Percentiles rank a stretch among this genome's conserved stretches.
phyloP scores from a whole-genome alignment of 352 stramenopile genomes.

The Globisporangium canariense region DNA sequence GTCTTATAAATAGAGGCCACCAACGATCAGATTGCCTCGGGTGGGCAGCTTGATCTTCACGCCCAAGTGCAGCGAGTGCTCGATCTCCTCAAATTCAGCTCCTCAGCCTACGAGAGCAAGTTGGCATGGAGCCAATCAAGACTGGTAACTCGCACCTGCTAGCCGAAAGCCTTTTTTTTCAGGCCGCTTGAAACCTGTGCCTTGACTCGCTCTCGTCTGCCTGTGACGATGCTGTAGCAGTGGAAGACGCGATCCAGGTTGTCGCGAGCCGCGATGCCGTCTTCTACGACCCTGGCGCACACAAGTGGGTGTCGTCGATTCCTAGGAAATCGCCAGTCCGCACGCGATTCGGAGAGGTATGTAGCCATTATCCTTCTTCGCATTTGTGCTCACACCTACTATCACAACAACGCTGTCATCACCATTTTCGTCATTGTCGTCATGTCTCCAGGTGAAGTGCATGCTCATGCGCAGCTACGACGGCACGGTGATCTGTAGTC shows the following conservation, averaged over 20 bases:
- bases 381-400: neutral
- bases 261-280: constrained; percentile 48
- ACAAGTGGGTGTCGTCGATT: constrained; percentile 42
- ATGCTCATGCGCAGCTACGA: constrained; percentile 41
- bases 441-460: constrained; percentile 27
- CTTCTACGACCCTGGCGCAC: constrained; percentile 38
- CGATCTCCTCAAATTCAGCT: neutral
- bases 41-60: neutral
- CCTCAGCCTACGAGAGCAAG: neutral
- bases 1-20: constrained; percentile 1
- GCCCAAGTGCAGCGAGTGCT: neutral
- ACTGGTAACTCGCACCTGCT: neutral
- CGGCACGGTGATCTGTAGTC: constrained; percentile 52
- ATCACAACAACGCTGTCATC: neutral
- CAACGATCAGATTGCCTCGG: neutral
- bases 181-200: neutral
- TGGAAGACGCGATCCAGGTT: constrained; percentile 50
- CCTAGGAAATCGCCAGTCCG: constrained; percentile 34
- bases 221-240: constrained; percentile 20
- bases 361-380: neutral
- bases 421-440: neutral
- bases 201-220: neutral
- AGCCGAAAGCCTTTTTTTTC: no score
- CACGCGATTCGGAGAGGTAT: constrained; percentile 53
- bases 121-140: constrained; percentile 3